phyloP scores from a whole-genome alignment of 441 rosid genomes.

The Hura crepitans region DNA sequence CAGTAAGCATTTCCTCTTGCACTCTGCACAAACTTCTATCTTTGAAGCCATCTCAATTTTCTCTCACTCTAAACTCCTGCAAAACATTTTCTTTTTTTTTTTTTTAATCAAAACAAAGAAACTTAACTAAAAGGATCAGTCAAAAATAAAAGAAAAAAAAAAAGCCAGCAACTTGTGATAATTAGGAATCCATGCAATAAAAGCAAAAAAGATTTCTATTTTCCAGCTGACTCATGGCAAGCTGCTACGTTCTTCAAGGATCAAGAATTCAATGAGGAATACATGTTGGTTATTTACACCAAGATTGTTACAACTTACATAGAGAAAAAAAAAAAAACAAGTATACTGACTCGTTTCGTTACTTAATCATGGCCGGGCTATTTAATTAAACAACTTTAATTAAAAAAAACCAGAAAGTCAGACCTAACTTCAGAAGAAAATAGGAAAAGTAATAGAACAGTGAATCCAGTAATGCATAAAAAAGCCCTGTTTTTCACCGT shows the following conservation, averaged over 20 bases:
- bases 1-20: slow-evolving; percentile 26
- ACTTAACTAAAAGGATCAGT: neutral
- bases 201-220: neutral
- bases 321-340: neutral
- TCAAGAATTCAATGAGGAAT: neutral
- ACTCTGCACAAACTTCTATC: slow-evolving; percentile 30
- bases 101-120: neutral
- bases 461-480: neutral
- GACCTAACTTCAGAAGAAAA: neutral
- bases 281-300: neutral
- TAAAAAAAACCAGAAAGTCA: neutral
- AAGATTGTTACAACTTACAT: neutral
- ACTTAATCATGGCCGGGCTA: neutral
- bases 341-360: neutral
- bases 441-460: neutral
- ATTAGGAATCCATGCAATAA: neutral
- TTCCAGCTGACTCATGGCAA: neutral
- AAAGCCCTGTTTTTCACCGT: neutral
- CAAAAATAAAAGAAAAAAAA: no score
- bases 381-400: neutral
- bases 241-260: neutral
- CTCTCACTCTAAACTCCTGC: neutral
- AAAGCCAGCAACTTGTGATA: no score
- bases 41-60: slow-evolving; percentile 21
- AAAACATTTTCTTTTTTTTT: neutral